Percentiles rank a stretch among this genome's conserved stretches.
Evolutionary conservation across 352 stramenopile species (phyloP).

Genomic region (Discostella stelligera): DNA sequence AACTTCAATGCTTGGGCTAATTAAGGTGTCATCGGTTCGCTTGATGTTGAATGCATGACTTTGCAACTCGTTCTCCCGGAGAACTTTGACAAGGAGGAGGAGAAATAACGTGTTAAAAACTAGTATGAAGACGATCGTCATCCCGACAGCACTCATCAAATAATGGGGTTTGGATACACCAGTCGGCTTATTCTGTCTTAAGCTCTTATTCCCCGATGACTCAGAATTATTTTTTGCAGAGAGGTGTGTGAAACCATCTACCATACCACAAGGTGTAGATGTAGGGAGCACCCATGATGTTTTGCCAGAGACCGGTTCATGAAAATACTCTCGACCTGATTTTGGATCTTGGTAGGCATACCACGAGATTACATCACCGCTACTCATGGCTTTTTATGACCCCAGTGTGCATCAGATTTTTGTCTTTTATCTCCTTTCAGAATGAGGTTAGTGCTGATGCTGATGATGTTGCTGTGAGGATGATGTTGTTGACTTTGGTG

Average conservation of each 20-base stretch:
- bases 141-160: slow-evolving; percentile 2
- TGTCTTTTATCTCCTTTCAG: no score
- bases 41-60: slow-evolving; percentile 12
- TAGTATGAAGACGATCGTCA: slow-evolving; percentile 12
- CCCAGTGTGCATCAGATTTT: background rate
- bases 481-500: no score
- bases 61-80: slow-evolving; percentile 1
- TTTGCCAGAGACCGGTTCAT: slow-evolving; percentile 14
- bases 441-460: background rate
- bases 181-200: background rate
- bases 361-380: slow-evolving; percentile 2
- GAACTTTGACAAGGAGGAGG: slow-evolving; percentile 27
- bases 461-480: background rate
- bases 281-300: slow-evolving; percentile 28
- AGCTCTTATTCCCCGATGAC: slow-evolving; percentile 1
- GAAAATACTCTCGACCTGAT: slow-evolving; percentile 35
- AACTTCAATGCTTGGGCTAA: background rate
- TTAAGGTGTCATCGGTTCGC: background rate
- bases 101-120: slow-evolving; percentile 33
- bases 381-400: background rate
- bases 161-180: background rate
- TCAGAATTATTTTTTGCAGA: slow-evolving; percentile 10
- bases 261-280: no score
- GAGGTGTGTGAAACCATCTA: background rate
- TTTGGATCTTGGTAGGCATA: slow-evolving; percentile 32